Evolutionary conservation across 2,329 filamentous ascomycete species (phyloP), one percentile per base, ranked within the genome.

Genomic region (Xylariaceae sp.): DNA sequence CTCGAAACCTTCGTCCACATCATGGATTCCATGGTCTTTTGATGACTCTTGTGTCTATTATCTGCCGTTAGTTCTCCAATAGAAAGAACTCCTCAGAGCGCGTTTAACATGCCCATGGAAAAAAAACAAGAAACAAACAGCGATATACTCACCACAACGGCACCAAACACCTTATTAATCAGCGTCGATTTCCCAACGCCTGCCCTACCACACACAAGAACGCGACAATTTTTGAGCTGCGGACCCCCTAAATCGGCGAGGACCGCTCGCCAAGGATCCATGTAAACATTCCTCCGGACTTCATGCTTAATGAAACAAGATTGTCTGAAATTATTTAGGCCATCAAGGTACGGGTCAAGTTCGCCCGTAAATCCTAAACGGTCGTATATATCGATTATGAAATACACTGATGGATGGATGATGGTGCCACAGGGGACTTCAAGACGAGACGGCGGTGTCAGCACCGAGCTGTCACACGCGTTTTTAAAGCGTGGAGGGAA

Each of bases 111-210:
- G 19, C 15, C 36, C 22, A 3, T 5, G 29, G 16, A n/a, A 16
- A 30, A 7, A 37, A 30, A 18, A 4, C 6, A 32, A 12, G 15
- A 34, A 1, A 36, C 16, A 15, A 3, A 9, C 26, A 26, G 26
- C 26, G 29, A 40, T 45, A 47, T 44, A 58, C 58, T 56, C 34
- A 60, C 58, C 45, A 64, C 57, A 5, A 56, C 26, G 2, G 65
- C 46, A 5, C 64, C 64, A 41, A 67, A 67, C 2, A 67, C 60
- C 16, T 59, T 60, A 32, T 67, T 67, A 3, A 67, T 61, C 12
- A 67, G 53, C 0, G 64, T 66, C 2, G 63, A 66, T 43, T 67
- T 67, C 2, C 65, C 63, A 9, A 66, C 65, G 1, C 64, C 61
- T 12, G 65, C 63, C 22, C 62, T 62, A 21, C 65, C 64, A 32